Conservation (phyloP, 2,329 filamentous ascomycete genomes). For the Dactylellina parvicollis region DNA sequence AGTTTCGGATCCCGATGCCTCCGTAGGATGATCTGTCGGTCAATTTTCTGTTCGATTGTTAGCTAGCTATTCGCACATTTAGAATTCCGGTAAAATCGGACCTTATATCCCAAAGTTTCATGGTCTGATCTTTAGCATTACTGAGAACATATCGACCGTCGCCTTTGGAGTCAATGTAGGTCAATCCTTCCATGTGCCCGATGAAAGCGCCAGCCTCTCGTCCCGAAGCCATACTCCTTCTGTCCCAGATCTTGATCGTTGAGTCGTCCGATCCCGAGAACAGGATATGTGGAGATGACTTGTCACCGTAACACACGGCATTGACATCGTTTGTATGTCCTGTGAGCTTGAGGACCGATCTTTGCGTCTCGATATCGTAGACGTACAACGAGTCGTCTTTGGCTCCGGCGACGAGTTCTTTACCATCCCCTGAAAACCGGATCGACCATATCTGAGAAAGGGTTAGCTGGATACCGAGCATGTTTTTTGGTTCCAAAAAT, state of each 20-base stretch:
- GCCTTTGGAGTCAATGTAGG: slow-evolving; percentile 75
- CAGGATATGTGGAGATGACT: slow-evolving; percentile 83
- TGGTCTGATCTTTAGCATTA: slow-evolving; percentile 95
- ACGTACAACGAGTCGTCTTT: slow-evolving; percentile 81
- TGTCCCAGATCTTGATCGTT: slow-evolving; percentile 95
- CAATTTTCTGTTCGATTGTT: slow-evolving; percentile 55
- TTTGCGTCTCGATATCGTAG: slow-evolving; percentile 86
- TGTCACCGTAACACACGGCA: slow-evolving; percentile 93
- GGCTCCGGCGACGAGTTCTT: slow-evolving; percentile 89
- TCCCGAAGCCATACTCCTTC: slow-evolving; percentile 86
- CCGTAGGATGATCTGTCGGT: slow-evolving; percentile 55
- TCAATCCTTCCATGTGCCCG: slow-evolving; percentile 73
- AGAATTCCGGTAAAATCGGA: background rate
- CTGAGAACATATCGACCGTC: slow-evolving; percentile 84
- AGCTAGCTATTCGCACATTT: background rate
- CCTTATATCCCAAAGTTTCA: slow-evolving; percentile 87
- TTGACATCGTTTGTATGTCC: slow-evolving; percentile 93
- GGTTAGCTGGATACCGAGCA: slow-evolving; percentile 59
- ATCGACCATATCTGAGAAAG: slow-evolving; percentile 79
- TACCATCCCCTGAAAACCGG: slow-evolving; percentile 89
- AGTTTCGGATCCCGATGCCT: slow-evolving; percentile 53
- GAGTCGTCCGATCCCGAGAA: slow-evolving; percentile 96
- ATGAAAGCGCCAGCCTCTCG: slow-evolving; percentile 75
- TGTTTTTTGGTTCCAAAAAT: background rate
- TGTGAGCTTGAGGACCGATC: slow-evolving; percentile 76